Evolutionary conservation across 2,329 filamentous ascomycete genomes (phyloP), one percentile per base, ranked within the genome.

Genomic region (Venturia aucupariae): DNA sequence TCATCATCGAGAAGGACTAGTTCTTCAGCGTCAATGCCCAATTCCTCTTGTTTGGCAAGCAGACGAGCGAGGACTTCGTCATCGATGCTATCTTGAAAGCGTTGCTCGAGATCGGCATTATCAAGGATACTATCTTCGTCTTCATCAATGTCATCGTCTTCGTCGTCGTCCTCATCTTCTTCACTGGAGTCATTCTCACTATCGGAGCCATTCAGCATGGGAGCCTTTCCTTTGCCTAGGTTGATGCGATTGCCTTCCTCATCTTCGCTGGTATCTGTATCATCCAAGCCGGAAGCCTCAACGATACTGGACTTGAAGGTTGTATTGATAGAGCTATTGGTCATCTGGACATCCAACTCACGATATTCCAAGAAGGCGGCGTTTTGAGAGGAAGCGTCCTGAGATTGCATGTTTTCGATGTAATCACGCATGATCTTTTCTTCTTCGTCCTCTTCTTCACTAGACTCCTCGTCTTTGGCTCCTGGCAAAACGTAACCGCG

Each of bases 61-160:
- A 87, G 75, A 46, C 81, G 78, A 46, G 87, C 86, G 46, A 90
- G 76, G 24, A 82, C 79, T 71, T 87, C 86, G 67, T 90, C 85
- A 10, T 84, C 80, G 69, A 80, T 75, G 5, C 72, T 69, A 17
- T 75, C 74, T 24, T 71, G 72, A 59, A 72, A 70, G 66, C 77
- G 69, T 68, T 76, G 66, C 65, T 75, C 71, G 32, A 81, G 70
- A 67, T 77, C 77, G 35, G 76, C 74, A 59, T 77, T 74, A 57
- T 76, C 74, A n/a, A 76, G 74, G 1, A 72, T 72, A 6, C 75
- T 74, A 13, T 74, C 73, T 2, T 75, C 74, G 13, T 74, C 71
- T 15, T 75, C 71, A 3, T 77, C 75, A 11, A 78, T 75, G 8
- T 75, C 74, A 41, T 74, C 73, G 11, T 73, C 73, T 22, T 72